Percentiles rank a stretch among this genome's conserved stretches.
phyloP scores from a whole-genome alignment of 805 yeast species.

The Kluyveromyces nonfermentans region DNA sequence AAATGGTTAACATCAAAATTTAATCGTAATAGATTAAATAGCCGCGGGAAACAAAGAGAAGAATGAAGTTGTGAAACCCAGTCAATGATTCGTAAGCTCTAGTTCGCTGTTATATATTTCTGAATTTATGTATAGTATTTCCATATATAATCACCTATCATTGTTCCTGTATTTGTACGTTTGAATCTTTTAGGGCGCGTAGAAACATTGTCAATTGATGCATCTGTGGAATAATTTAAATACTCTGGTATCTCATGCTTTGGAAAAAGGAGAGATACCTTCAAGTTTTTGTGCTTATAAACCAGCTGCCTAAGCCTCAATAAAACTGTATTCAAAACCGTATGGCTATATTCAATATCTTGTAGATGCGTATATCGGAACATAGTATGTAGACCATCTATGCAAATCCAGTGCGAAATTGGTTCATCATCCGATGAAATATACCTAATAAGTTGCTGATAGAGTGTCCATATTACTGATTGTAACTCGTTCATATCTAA shows the following conservation, averaged over 20 bases:
- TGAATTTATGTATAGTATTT: background rate
- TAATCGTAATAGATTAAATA: no score
- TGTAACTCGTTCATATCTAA: slow-evolving; percentile 21
- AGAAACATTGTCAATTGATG: background rate
- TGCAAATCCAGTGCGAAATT: slow-evolving; percentile 3
- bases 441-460: background rate
- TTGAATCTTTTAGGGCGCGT: slow-evolving; percentile 1
- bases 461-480: slow-evolving; percentile 5
- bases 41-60: background rate
- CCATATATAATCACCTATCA: slow-evolving; percentile 1
- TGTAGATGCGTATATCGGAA: slow-evolving; percentile 19
- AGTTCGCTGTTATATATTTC: no score
- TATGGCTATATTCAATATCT: slow-evolving; percentile 14
- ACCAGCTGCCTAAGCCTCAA: slow-evolving; percentile 16
- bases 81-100: background rate
- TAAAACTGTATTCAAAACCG: slow-evolving; percentile 14
- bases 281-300: slow-evolving; percentile 5
- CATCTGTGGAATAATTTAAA: background rate
- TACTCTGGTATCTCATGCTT: slow-evolving; percentile 1
- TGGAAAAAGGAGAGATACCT: background rate
- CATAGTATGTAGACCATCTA: slow-evolving; percentile 24
- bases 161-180: background rate
- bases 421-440: background rate
- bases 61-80: background rate
- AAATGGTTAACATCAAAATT: no score